A percentile compares a stretch with the other conserved stretches of the same genome.
Evolutionary conservation across 1,139 yeast species (phyloP).

Genomic region (Taphrina confusa): DNA sequence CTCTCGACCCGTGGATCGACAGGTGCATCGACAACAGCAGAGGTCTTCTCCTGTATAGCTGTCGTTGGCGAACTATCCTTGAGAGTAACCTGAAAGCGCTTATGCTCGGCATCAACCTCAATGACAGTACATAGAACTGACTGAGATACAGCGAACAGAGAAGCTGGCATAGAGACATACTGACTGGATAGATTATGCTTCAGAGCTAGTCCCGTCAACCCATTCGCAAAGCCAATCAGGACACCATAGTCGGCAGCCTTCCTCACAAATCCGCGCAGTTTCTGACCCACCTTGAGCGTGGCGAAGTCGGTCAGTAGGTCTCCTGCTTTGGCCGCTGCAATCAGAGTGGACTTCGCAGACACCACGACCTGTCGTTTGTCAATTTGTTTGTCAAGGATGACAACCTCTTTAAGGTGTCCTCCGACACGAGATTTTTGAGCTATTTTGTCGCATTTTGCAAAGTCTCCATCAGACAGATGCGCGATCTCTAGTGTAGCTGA

Average conservation of each 20-base stretch:
- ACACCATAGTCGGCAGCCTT: constrained; percentile 74
- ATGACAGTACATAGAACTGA: constrained; percentile 37
- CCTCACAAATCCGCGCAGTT: constrained; percentile 70
- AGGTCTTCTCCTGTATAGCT: constrained; percentile 19
- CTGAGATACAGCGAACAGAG: constrained; percentile 58
- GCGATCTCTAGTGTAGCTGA: constrained; percentile 74
- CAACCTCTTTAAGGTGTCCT: constrained; percentile 58
- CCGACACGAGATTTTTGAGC: constrained; percentile 65
- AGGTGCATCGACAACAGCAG: constrained; percentile 53
- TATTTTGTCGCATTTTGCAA: constrained; percentile 66
- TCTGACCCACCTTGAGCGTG: constrained; percentile 58
- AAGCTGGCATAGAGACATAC: constrained; percentile 58
- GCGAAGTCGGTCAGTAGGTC: constrained; percentile 60
- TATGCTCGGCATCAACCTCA: constrained; percentile 34
- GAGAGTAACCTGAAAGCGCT: constrained; percentile 41
- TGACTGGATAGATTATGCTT: constrained; percentile 57
- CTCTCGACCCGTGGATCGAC: constrained; percentile 56
- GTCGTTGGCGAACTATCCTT: constrained; percentile 58
- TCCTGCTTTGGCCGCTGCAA: constrained; percentile 61
- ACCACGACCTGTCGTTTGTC: constrained; percentile 62
- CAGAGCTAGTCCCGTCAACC: constrained; percentile 77
- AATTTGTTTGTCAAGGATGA: constrained; percentile 68
- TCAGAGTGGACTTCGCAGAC: constrained; percentile 65
- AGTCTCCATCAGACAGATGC: constrained; percentile 72
- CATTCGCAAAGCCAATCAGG: constrained; percentile 79